Conservation (phyloP, 257 asterid species). For the Catharanthus roseus region DNA sequence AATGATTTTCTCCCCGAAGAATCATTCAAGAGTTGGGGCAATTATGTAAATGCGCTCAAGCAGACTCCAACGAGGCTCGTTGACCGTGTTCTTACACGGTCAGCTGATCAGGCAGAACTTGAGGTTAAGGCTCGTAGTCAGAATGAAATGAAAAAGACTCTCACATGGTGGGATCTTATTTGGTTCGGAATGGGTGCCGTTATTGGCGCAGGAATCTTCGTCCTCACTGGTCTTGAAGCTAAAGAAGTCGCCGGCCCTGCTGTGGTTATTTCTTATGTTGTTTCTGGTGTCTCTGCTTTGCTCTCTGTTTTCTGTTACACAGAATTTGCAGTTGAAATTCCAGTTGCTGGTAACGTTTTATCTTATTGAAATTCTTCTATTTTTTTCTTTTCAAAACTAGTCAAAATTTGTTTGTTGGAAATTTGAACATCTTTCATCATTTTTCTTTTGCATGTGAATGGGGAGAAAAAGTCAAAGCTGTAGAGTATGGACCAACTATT, state of each 20-base stretch:
- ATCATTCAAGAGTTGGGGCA: conserved; percentile 57
- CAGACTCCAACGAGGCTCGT: conserved; percentile 51
- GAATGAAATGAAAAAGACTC: conserved; percentile 61
- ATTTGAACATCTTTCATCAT: neutral
- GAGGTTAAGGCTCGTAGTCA: conserved; percentile 50
- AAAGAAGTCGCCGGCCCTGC: conserved; percentile 53
- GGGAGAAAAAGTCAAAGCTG: neutral
- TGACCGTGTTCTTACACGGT: conserved; percentile 56
- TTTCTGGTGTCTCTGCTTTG: conserved; percentile 77
- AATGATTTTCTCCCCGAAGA: conserved; percentile 82
- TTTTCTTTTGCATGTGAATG: too few relatives aligned
- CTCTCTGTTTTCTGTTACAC: conserved; percentile 86
- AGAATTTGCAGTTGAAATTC: conserved; percentile 81
- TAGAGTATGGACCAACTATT: neutral
- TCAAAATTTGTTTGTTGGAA: neutral
- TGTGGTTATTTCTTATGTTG: conserved; percentile 59
- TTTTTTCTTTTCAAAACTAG: neutral
- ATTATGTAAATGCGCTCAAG: conserved; percentile 47
- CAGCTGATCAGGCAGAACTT: conserved; percentile 47
- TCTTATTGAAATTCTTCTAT: neutral
- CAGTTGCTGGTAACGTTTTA: conserved; percentile 57
- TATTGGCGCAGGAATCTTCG: conserved; percentile 84
- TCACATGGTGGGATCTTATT: conserved; percentile 80
- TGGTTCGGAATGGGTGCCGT: conserved; percentile 97
- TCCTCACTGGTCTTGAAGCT: conserved; percentile 68